Evolutionary conservation across 2,329 filamentous ascomycete species (phyloP).

Genomic region (Colletotrichum tofieldiae): DNA sequence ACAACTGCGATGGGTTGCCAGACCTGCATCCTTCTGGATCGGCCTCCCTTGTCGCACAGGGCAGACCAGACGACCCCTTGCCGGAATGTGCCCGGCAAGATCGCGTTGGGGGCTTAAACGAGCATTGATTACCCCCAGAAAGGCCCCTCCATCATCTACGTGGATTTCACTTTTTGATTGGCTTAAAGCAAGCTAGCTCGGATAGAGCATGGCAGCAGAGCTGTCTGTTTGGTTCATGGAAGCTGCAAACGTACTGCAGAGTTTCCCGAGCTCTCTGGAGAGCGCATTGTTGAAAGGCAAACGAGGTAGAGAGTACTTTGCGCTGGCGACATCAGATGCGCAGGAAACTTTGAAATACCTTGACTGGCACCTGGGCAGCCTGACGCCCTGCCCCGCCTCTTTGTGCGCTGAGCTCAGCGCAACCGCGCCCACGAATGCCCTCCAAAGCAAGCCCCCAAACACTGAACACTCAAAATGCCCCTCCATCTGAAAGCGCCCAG

Average conservation of each 20-base stretch:
- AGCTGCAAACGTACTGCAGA: not conserved
- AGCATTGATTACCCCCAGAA: conserved; percentile 8
- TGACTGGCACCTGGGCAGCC: conserved; percentile 1
- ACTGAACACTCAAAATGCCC: conserved; percentile 5
- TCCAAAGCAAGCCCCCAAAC: conserved; percentile 1
- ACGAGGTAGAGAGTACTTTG: not conserved
- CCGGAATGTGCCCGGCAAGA: conserved; percentile 8
- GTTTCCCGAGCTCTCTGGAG: not conserved
- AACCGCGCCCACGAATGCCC: not conserved
- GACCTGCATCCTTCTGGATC: not conserved
- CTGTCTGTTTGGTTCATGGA: not conserved
- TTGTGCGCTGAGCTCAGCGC: conserved; percentile 22
- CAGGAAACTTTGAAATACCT: conserved; percentile 11
- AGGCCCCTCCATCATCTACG: conserved; percentile 1
- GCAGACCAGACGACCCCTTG: not conserved
- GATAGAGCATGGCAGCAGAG: not conserved
- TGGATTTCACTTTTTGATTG: conserved; percentile 1
- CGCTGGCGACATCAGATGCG: conserved; percentile 14
- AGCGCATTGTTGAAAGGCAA: not conserved
- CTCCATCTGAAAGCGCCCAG: conserved; percentile 10
- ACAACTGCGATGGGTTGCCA: not conserved
- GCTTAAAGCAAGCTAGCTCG: conserved; percentile 5
- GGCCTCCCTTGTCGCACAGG: too few relatives aligned
- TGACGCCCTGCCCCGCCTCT: conserved; percentile 4
- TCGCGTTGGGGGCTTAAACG: not conserved